phyloP scores from a whole-genome alignment of 306 rosid species.

The Spatholobus suberectus region DNA sequence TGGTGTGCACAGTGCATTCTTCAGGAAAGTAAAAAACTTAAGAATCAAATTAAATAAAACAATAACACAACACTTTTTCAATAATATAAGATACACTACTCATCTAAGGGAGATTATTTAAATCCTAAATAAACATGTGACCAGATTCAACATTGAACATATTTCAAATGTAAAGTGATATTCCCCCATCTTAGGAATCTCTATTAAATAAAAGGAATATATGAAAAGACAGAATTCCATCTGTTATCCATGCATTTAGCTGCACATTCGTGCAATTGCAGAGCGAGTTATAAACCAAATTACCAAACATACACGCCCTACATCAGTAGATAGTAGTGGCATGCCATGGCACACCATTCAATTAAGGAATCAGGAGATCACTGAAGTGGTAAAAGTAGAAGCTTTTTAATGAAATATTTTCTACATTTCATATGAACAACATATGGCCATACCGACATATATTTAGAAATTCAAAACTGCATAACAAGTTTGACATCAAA shows the following conservation, averaged over 20 bases:
- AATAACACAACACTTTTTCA: neutral
- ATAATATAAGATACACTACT: neutral
- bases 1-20: neutral
- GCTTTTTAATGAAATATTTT: neutral
- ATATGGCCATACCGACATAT: neutral
- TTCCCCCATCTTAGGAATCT: neutral
- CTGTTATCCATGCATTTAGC: neutral
- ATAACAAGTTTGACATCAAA: neutral
- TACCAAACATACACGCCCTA: neutral
- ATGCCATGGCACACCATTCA: neutral
- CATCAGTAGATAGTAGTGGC: neutral
- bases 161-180: neutral
- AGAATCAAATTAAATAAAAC: neutral
- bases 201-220: neutral
- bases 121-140: neutral
- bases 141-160: neutral
- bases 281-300: neutral
- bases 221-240: neutral
- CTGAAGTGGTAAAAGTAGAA: neutral
- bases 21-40: neutral
- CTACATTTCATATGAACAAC: neutral
- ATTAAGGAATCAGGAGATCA: neutral
- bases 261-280: neutral
- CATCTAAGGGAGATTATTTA: neutral
- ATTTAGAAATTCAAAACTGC: conserved; percentile 27